Conservation (phyloP, 192 early-diverging fungal species). For the Funneliformis mosseae region DNA sequence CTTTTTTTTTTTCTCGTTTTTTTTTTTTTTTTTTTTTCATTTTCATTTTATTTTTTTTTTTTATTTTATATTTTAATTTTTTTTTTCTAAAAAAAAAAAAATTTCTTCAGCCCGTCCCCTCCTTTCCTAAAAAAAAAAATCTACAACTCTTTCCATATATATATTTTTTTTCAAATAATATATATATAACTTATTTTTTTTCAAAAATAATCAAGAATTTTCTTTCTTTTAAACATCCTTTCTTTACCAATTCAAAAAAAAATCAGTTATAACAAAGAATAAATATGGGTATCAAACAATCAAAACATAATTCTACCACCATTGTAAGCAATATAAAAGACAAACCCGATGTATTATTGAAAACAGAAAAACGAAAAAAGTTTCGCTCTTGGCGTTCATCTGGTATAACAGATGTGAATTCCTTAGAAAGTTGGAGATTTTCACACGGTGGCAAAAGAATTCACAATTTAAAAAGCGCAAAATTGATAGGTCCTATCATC, state of each 20-base stretch:
- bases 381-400: background rate
- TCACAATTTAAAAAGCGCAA: background rate
- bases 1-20: too few species aligned
- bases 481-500: background rate
- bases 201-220: background rate
- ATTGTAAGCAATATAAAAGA: background rate
- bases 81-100: too few species aligned
- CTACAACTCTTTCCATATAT: too few species aligned
- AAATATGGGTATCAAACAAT: background rate
- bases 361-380: background rate
- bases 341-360: background rate
- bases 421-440: background rate
- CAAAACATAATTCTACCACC: background rate
- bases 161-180: too few species aligned
- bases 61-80: too few species aligned
- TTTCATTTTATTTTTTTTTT: background rate
- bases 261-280: background rate
- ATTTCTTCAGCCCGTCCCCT: too few species aligned
- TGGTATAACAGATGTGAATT: background rate
- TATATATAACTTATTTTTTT: too few species aligned
- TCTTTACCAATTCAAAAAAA: background rate
- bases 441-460: background rate
- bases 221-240: background rate
- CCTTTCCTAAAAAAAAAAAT: too few species aligned
- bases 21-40: background rate